A percentile compares a stretch with the other conserved stretches of the same genome.
These are phyloP conservation scores for Graphium sp. DNA, from an alignment of 2,329 filamentous ascomycete species.

Conservation along the genomic window DNA sequence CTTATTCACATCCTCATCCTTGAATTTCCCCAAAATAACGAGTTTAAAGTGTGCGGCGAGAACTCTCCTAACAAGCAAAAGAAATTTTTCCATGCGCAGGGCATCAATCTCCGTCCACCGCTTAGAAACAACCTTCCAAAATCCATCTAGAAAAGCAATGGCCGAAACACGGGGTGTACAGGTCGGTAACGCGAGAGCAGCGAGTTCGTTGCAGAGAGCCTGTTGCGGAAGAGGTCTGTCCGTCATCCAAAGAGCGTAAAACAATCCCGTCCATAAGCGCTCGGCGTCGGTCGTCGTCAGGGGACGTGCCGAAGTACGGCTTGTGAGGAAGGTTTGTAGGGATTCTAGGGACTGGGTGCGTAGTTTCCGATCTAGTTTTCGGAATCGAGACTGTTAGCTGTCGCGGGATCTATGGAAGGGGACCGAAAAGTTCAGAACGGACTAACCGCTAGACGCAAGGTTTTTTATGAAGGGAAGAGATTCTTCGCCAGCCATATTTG, in stretches of 20 bases:
- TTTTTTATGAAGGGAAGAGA: conserved; percentile 65
- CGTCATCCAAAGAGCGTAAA: conserved; percentile 88
- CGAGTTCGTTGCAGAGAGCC: conserved; percentile 61
- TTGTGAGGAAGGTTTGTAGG: conserved; percentile 61
- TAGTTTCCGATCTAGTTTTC: conserved; percentile 49
- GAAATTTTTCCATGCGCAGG: conserved; percentile 79
- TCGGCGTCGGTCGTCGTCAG: conserved; percentile 56
- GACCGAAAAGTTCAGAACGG: conserved; percentile 1
- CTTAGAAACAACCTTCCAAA: conserved; percentile 53
- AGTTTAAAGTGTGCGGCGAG: conserved; percentile 51
- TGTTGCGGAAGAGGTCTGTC: conserved; percentile 82
- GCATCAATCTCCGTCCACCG: conserved; percentile 64
- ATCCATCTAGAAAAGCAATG: conserved; percentile 38
- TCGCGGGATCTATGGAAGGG: background rate
- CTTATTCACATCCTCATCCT: conserved; percentile 11
- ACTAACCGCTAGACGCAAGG: conserved; percentile 66
- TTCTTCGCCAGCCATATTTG: no score
- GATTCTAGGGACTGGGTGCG: conserved; percentile 64
- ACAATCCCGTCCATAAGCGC: conserved; percentile 90
- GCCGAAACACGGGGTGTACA: conserved; percentile 10
- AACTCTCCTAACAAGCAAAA: conserved; percentile 67
- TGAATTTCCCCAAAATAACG: conserved; percentile 16
- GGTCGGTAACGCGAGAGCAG: conserved; percentile 29
- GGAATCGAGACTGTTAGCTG: conserved; percentile 2
- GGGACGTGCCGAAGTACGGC: conserved; percentile 20